Evolutionary conservation across 225 moss, liverwort and hornwort species (phyloP).

Genomic region (Neckera pumila): DNA sequence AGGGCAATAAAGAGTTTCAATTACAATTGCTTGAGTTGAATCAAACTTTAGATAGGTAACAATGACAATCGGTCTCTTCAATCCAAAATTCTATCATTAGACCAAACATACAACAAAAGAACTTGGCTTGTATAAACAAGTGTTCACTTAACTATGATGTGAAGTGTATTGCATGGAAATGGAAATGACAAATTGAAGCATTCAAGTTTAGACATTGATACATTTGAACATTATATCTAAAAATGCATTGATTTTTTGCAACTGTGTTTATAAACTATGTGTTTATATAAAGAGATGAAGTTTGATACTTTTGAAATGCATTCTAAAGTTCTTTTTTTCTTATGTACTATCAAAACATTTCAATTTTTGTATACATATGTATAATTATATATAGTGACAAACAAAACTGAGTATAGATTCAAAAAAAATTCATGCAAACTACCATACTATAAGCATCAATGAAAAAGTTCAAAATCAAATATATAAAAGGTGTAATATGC

Average conservation of each 20-base stretch:
- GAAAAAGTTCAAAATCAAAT: not conserved
- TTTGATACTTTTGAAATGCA: not conserved
- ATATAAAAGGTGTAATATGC: not conserved
- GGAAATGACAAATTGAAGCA: not conserved
- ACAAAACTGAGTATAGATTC: not conserved
- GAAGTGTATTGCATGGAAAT: not conserved
- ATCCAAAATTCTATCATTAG: not conserved
- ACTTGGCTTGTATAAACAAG: not conserved
- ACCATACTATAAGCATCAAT: not conserved
- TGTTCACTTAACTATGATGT: not conserved
- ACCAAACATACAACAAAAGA: not conserved
- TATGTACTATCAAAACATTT: too few species aligned
- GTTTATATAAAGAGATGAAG: not conserved
- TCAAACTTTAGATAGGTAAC: not conserved
- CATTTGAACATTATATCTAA: not conserved
- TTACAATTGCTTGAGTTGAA: not conserved
- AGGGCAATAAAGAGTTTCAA: not conserved
- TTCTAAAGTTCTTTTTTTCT: not conserved
- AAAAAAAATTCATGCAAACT: not conserved
- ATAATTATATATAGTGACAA: not conserved
- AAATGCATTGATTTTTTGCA: not conserved
- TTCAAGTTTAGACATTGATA: not conserved
- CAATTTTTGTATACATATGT: not conserved
- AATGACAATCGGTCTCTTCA: not conserved
- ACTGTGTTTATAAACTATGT: not conserved